Evolutionary conservation across 2,329 filamentous ascomycete genomes (phyloP).

Genomic region (Fusarium setosum): DNA sequence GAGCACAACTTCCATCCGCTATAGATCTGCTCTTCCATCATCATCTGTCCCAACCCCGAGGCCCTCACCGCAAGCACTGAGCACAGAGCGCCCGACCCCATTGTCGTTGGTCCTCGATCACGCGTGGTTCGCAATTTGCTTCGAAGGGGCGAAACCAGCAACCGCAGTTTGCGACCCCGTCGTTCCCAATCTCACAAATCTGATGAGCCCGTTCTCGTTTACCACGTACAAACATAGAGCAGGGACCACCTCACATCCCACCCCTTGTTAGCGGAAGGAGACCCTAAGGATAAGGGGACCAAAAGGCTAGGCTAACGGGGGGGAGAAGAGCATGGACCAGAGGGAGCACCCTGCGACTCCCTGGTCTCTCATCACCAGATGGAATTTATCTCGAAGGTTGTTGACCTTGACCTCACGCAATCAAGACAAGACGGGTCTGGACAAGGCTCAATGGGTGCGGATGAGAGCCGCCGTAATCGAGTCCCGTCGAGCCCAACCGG

Average conservation of each 20-base stretch:
- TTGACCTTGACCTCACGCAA: constrained; percentile 15
- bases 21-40: no score
- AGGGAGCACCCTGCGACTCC: constrained; percentile 13
- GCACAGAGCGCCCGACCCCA: constrained; percentile 18
- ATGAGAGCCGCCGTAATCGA: not conserved
- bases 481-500: constrained; percentile 9
- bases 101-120: constrained; percentile 21
- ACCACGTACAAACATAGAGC: no score
- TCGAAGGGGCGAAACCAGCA: constrained; percentile 12
- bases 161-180: constrained; percentile 6
- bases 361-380: constrained; percentile 17
- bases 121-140: constrained; percentile 38
- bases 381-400: constrained; percentile 14
- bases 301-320: no score
- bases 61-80: constrained; percentile 19
- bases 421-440: constrained; percentile 17
- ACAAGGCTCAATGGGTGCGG: no score
- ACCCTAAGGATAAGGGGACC: not conserved
- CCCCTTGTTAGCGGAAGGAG: constrained; percentile 3
- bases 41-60: not conserved
- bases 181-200: constrained; percentile 17
- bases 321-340: constrained; percentile 13
- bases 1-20: no score
- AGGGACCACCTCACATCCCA: constrained; percentile 5
- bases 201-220: constrained; percentile 3